Conservation (phyloP, 2,329 filamentous ascomycete species). For the Aspergillus tamarii region DNA sequence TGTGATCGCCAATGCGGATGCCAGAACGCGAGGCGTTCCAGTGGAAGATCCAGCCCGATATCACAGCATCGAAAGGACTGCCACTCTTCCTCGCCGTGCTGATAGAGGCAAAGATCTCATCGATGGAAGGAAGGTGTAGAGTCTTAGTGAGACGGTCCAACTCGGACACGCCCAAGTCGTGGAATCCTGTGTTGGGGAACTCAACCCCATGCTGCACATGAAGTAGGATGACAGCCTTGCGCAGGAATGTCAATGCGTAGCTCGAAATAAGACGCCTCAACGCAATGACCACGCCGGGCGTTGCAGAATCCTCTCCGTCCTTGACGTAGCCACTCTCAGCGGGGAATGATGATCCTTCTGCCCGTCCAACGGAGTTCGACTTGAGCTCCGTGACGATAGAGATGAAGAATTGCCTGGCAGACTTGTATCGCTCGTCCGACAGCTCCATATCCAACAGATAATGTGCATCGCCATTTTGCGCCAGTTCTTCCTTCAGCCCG, state of each 20-base stretch:
- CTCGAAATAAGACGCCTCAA: constrained; percentile 61
- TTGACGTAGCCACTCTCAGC: constrained; percentile 43
- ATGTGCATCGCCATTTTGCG: constrained; percentile 31
- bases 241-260: constrained; percentile 87
- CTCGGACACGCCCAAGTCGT: constrained; percentile 70
- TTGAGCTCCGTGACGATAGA: constrained; percentile 42
- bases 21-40: constrained; percentile 40
- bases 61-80: constrained; percentile 53
- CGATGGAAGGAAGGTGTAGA: constrained; percentile 75
- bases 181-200: constrained; percentile 71
- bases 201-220: constrained; percentile 88
- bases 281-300: constrained; percentile 35
- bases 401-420: constrained; percentile 42
- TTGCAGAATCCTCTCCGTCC: constrained; percentile 40
- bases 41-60: constrained; percentile 71
- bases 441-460: constrained; percentile 31
- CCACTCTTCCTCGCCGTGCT: constrained; percentile 43
- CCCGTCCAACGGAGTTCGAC: constrained; percentile 39
- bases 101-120: constrained; percentile 72
- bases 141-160: constrained; percentile 77
- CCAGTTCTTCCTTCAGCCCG: constrained; percentile 39
- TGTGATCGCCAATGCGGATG: constrained; percentile 36
- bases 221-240: constrained; percentile 81
- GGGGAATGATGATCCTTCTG: constrained; percentile 39
- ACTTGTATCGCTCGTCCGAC: constrained; percentile 32